Evolutionary conservation across 2,329 filamentous ascomycete genomes (phyloP).

Genomic region (Penicillium sp.): DNA sequence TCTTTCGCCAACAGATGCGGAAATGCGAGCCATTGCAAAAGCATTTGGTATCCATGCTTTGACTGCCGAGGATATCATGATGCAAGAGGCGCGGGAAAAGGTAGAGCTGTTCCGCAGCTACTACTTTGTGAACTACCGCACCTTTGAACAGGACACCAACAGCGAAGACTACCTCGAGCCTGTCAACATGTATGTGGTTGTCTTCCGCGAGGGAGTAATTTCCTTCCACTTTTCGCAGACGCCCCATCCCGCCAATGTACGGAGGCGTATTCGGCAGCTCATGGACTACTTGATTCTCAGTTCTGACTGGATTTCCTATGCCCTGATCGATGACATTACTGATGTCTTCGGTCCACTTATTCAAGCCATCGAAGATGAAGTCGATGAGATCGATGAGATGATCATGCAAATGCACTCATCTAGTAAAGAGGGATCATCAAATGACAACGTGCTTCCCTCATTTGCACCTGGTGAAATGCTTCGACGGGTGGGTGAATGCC

Average conservation of each 20-base stretch:
- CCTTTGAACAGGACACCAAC: constrained; percentile 90
- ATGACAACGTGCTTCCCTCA: constrained; percentile 33
- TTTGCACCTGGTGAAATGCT: constrained; percentile 76
- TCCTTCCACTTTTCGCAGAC: constrained; percentile 98
- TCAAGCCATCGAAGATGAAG: constrained; percentile 89
- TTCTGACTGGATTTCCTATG: constrained; percentile 98
- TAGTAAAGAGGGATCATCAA: constrained; percentile 39
- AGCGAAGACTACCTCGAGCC: constrained; percentile 91
- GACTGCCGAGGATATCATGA: constrained; percentile 94
- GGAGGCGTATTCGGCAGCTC: constrained; percentile 86
- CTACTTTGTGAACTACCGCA: constrained; percentile 98
- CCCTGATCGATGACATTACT: constrained; percentile 96
- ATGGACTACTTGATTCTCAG: constrained; percentile 91
- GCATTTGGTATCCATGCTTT: constrained; percentile 94
- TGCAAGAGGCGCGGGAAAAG: constrained; percentile 96
- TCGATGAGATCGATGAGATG: constrained; percentile 92
- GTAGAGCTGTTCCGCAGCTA: constrained; percentile 97
- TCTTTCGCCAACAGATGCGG: constrained; percentile 82
- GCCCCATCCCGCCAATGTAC: constrained; percentile 93
- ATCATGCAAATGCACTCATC: constrained; percentile 78
- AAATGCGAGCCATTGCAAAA: constrained; percentile 93
- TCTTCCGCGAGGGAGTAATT: constrained; percentile 92
- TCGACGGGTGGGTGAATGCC: constrained; percentile 84
- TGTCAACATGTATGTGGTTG: constrained; percentile 95
- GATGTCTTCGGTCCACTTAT: constrained; percentile 94